These are phyloP conservation scores for Candida xiaguanensis DNA, from an alignment of 805 yeast genomes.

Conservation along the genomic window DNA sequence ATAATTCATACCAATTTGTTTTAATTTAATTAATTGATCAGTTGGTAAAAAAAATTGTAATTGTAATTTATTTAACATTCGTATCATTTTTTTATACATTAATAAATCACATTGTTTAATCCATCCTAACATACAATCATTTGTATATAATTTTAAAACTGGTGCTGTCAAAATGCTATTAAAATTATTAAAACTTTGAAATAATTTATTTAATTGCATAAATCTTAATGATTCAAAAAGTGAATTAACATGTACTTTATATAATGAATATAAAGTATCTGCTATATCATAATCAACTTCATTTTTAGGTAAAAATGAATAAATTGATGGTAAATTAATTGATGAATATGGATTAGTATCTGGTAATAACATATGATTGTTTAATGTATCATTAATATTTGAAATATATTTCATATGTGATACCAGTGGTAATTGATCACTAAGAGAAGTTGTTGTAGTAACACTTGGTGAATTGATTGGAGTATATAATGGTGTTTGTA, in stretches of 20 bases:
- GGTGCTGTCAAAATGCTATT: slow-evolving; percentile 57
- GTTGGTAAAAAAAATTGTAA: slow-evolving; percentile 52
- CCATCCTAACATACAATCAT: slow-evolving; percentile 55
- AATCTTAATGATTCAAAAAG: slow-evolving; percentile 63
- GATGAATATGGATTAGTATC: slow-evolving; percentile 13
- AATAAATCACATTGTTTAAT: slow-evolving; percentile 61
- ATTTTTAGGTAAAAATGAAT: slow-evolving; percentile 36
- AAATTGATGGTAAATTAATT: slow-evolving; percentile 35
- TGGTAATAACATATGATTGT: slow-evolving; percentile 11
- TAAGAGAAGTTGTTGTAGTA: slow-evolving; percentile 5
- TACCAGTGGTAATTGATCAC: slow-evolving; percentile 13
- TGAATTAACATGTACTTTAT: slow-evolving; percentile 60
- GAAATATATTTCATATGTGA: slow-evolving; percentile 28
- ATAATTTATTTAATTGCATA: slow-evolving; percentile 61
- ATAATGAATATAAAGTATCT: slow-evolving; percentile 57
- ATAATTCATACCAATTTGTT: slow-evolving; percentile 47
- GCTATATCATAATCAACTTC: slow-evolving; percentile 54
- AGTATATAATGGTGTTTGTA: slow-evolving; percentile 13
- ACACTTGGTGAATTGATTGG: slow-evolving; percentile 12
- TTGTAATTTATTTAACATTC: slow-evolving; percentile 59
- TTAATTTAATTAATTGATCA: slow-evolving; percentile 51
- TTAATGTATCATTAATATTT: slow-evolving; percentile 19
- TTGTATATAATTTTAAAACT: slow-evolving; percentile 53
- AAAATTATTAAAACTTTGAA: slow-evolving; percentile 50
- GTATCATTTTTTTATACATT: slow-evolving; percentile 53